phyloP scores from a whole-genome alignment of 176 grass and related monocot genomes.

The Hsuehochloa calcarea region DNA sequence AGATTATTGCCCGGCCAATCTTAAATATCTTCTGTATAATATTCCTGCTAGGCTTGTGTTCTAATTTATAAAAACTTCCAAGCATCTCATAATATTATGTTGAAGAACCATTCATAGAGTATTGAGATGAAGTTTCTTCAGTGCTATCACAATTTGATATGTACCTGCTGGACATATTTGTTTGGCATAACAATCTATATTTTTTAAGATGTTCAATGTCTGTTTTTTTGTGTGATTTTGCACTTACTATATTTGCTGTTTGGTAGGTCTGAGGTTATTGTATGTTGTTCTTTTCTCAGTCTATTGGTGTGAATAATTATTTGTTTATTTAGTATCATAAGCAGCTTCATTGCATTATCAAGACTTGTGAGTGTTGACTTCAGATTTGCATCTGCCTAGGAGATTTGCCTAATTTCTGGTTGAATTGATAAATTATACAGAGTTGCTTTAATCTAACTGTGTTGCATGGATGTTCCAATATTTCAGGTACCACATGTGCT shows the following conservation, averaged over 20 bases:
- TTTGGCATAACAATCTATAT: neutral
- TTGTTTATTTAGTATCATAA: neutral
- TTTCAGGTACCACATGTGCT: slow-evolving; percentile 89
- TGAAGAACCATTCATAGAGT: neutral
- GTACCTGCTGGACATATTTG: neutral
- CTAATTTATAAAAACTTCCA: neutral
- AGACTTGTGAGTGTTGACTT: neutral
- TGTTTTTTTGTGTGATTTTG: neutral
- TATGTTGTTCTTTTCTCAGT: neutral
- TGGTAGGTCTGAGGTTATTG: neutral
- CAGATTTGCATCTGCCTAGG: neutral
- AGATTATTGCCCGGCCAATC: neutral
- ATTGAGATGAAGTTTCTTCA: neutral
- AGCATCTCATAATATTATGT: neutral
- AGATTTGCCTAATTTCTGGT: neutral
- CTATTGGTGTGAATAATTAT: neutral
- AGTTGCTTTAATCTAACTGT: neutral
- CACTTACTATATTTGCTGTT: neutral
- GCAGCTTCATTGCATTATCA: neutral
- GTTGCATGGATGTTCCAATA: neutral
- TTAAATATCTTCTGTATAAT: neutral
- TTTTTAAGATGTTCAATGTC: neutral
- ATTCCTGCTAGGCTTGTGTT: neutral
- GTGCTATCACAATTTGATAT: neutral
- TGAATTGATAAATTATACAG: neutral